Base-by-base conservation (phyloP, 192 early-diverging fungal species). In the Thoreauomyces humboldtii region DNA sequence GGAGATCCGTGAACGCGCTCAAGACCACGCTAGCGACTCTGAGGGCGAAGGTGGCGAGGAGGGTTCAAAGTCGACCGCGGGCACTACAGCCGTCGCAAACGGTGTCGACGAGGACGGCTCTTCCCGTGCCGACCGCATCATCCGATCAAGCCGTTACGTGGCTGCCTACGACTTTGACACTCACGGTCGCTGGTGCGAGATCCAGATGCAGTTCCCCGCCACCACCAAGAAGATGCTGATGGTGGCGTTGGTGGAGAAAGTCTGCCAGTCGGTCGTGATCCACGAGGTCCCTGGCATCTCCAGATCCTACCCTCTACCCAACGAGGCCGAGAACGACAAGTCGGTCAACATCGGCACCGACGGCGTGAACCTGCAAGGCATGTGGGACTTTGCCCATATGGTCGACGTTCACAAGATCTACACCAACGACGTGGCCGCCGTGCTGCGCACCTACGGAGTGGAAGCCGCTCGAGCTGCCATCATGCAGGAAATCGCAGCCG, bases 381-480 rank as follows among this genome's bases (percentile, higher is more conserved):
- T 98, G 76, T 98, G 95, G 96, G 83, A 87, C 9, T 69, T 78
- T 75, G 37, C 67, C 19, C 68, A 85, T 9, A n/a, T 71, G 69
- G 85, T 98, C 52, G 93, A 99, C 63, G 77, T 97, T 53, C 83
- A 90, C 72, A 71, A 83, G 32, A 87, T 99, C 34, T 89, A 92
- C 69, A 94, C 95, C 55, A 99, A 98, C 82, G 95, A 98, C 64
- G 95, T 99, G 75, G 89, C 88, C n/a, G 93, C 92, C 12, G 86
- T 98, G 7, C 71, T 98, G 33, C 76, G 81, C 25, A 92, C 91
- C 4, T 99, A 98, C 79, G 98, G 98, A 73, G 95, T 99, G 22
- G 98, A 99, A 69, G 98, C 98, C 0, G 96, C 96, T 0, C 81
- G 96, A 11, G 84, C 81, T 32, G 85, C 94, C 17, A 95, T 99